A percentile compares a stretch with the other conserved stretches of the same genome.
Evolutionary conservation across 345 rosid species (phyloP).

Genomic region (Acer saccharum): DNA sequence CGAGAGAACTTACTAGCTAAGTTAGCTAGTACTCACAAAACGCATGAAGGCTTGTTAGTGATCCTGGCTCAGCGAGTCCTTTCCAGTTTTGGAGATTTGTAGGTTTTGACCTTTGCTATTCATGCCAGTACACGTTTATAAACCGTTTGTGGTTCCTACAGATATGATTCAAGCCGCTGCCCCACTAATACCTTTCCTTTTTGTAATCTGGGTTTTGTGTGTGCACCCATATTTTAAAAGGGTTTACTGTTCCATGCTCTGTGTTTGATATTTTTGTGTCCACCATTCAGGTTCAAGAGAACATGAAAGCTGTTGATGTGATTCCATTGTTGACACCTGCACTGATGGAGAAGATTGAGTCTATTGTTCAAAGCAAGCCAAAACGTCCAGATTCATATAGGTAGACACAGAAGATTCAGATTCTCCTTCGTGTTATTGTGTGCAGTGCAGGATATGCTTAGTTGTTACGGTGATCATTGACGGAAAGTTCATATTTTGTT

Average conservation of each 20-base stretch:
- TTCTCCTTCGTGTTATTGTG: neutral
- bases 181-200: too few species aligned
- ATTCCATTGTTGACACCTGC: constrained; percentile 81
- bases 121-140: too few species aligned
- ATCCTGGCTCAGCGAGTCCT: too few species aligned
- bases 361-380: constrained; percentile 81
- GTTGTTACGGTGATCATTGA: neutral
- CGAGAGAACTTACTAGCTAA: too few species aligned
- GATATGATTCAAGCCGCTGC: too few species aligned
- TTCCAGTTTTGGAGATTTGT: too few species aligned
- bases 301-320: constrained; percentile 95
- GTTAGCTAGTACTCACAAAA: too few species aligned
- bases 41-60: too few species aligned
- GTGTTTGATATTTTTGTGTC: neutral
- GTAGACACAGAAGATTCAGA: constrained; percentile 29
- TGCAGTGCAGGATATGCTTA: neutral
- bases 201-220: too few species aligned
- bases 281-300: constrained; percentile 76
- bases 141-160: too few species aligned
- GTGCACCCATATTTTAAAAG: too few species aligned
- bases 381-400: constrained; percentile 87
- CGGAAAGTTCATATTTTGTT: neutral
- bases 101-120: too few species aligned
- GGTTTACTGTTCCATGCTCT: neutral
- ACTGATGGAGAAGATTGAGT: constrained; percentile 90